A percentile compares a stretch with the other conserved stretches of the same genome.
Evolutionary conservation across 257 asterid genomes (phyloP).

Genomic region (Orobanche coerulescens): DNA sequence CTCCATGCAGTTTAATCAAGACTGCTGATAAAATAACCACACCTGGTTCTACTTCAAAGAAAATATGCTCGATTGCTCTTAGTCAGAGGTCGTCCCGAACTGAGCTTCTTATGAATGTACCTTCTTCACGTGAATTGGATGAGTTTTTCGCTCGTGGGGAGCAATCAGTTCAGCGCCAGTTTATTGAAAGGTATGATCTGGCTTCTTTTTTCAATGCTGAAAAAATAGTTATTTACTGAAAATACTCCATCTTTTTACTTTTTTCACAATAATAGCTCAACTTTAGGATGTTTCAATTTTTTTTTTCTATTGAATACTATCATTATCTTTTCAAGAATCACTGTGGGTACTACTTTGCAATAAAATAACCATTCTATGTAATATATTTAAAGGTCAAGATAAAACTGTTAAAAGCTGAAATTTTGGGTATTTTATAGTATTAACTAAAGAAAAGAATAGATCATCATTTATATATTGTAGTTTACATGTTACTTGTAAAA

Average conservation of each 20-base stretch:
- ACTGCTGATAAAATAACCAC: constrained; percentile 21
- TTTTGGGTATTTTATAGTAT: too few relatives aligned
- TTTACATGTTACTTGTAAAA: neutral
- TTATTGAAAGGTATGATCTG: constrained; percentile 52
- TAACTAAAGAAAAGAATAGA: too few relatives aligned
- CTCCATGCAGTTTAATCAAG: constrained; percentile 40
- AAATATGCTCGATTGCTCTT: constrained; percentile 15
- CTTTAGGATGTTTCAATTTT: too few relatives aligned
- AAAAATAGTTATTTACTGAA: too few relatives aligned
- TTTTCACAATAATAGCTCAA: too few relatives aligned
- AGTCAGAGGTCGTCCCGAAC: constrained; percentile 20
- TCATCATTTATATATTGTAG: neutral
- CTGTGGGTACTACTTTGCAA: neutral
- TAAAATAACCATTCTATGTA: too few relatives aligned
- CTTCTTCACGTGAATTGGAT: constrained; percentile 47
- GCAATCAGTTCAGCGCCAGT: constrained; percentile 38
- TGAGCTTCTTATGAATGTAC: constrained; percentile 26
- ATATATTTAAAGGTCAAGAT: too few relatives aligned
- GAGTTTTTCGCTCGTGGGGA: constrained; percentile 49
- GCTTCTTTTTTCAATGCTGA: neutral
- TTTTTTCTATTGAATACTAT: too few relatives aligned
- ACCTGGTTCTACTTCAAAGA: constrained; percentile 38
- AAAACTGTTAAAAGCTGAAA: too few relatives aligned
- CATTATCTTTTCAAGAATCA: too few relatives aligned
- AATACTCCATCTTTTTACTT: too few relatives aligned